Evolutionary conservation across 106 monocot species (phyloP).

Genomic region (Dendrobium huoshanense): DNA sequence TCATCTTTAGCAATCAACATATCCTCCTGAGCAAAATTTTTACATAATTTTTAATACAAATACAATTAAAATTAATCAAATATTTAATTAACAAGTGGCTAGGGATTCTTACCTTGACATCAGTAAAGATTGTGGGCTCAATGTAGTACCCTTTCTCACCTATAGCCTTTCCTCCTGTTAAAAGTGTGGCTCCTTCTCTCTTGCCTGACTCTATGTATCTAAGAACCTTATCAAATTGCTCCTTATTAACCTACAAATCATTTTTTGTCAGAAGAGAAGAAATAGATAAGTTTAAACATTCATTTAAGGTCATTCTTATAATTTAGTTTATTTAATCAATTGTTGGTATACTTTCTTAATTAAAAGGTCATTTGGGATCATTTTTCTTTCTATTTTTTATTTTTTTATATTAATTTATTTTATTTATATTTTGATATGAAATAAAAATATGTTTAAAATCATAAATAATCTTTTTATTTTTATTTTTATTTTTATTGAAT

Average conservation of each 20-base stretch:
- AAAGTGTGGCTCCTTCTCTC: constrained; percentile 44
- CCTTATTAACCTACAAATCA: constrained; percentile 42
- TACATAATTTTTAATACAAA: too few species aligned
- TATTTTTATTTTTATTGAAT: too few species aligned
- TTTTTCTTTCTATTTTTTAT: too few species aligned
- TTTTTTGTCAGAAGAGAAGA: not conserved
- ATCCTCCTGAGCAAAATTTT: constrained; percentile 27
- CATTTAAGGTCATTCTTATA: too few species aligned
- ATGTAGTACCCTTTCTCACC: constrained; percentile 60
- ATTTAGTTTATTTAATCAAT: too few species aligned
- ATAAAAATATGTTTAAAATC: too few species aligned
- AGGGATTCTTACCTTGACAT: constrained; percentile 54
- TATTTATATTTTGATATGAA: too few species aligned
- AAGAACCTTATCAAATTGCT: constrained; percentile 58
- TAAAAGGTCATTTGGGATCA: too few species aligned
- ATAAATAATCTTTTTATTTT: too few species aligned
- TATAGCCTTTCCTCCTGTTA: constrained; percentile 54
- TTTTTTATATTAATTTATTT: too few species aligned
- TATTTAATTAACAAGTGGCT: not conserved
- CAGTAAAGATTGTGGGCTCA: constrained; percentile 64
- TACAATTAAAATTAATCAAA: not conserved
- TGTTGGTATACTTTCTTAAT: too few species aligned
- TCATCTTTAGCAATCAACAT: constrained; percentile 70
- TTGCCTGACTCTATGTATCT: constrained; percentile 57
- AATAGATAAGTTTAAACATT: too few species aligned